phyloP scores from a whole-genome alignment of 805 yeast genomes.

The Torulaspora franciscae region DNA sequence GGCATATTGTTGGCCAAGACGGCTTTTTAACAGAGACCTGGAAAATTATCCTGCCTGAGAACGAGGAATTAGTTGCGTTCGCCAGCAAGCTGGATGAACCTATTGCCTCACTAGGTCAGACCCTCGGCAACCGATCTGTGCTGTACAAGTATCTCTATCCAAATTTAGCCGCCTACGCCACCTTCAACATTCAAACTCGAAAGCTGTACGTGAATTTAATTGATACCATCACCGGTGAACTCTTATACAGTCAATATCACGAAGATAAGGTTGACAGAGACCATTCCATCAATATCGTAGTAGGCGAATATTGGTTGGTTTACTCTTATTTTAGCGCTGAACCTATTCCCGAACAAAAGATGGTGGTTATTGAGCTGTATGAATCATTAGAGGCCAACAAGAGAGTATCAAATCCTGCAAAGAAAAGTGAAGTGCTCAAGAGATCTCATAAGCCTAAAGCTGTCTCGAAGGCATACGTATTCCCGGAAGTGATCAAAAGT shows the following conservation, averaged over 20 bases:
- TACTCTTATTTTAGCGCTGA: conserved; percentile 54
- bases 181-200: conserved; percentile 33
- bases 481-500: conserved; percentile 54
- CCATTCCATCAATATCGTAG: conserved; percentile 45
- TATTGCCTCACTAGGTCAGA: conserved; percentile 60
- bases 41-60: conserved; percentile 30
- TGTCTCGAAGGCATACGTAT: conserved; percentile 51
- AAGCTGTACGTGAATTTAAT: conserved; percentile 48
- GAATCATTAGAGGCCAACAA: conserved; percentile 56
- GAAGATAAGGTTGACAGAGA: conserved; percentile 41
- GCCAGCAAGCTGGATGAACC: conserved; percentile 39
- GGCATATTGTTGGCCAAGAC: conserved; percentile 25
- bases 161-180: conserved; percentile 51
- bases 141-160: conserved; percentile 82
- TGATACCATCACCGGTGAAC: conserved; percentile 66
- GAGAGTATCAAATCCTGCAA: conserved; percentile 31
- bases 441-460: conserved; percentile 43
- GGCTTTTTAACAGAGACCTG: conserved; percentile 36
- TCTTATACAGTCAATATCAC: conserved; percentile 44
- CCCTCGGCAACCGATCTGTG: conserved; percentile 64
- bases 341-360: conserved; percentile 50
- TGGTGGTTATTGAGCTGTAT: conserved; percentile 73
- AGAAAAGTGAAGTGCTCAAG: conserved; percentile 16
- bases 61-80: conserved; percentile 40
- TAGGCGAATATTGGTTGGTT: conserved; percentile 82